Evolutionary conservation across 1,284 basidiomycete species (phyloP).

Genomic region (Vanrija sp.): DNA sequence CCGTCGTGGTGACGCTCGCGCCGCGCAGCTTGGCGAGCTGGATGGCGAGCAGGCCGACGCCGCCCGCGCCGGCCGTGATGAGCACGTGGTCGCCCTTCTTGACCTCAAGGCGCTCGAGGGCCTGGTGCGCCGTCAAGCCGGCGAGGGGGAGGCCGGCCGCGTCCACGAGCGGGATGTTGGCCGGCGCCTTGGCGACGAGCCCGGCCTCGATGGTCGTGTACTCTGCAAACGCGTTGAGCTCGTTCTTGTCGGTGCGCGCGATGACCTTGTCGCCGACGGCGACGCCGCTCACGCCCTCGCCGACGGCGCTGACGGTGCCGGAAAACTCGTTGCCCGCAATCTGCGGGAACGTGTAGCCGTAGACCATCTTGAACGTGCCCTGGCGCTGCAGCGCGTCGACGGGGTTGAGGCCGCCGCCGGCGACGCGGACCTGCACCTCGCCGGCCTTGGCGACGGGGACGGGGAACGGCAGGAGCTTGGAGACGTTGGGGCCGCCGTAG

Average conservation of each 20-base stretch:
- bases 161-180: slow-evolving; percentile 9
- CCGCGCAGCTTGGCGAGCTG: slow-evolving; percentile 52
- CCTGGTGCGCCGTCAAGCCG: slow-evolving; percentile 18
- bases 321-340: slow-evolving; percentile 43
- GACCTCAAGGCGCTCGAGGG: slow-evolving; percentile 16
- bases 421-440: slow-evolving; percentile 14
- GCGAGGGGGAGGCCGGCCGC: slow-evolving; percentile 23
- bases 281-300: slow-evolving; percentile 5
- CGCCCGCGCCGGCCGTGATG: slow-evolving; percentile 52
- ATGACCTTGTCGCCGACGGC: slow-evolving; percentile 52
- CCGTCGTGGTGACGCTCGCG: slow-evolving; percentile 50
- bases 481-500: slow-evolving; percentile 22
- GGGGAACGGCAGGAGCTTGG: slow-evolving; percentile 6
- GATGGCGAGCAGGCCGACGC: slow-evolving; percentile 52
- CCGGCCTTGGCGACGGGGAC: slow-evolving; percentile 3
- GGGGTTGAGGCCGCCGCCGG: slow-evolving; percentile 28
- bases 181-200: slow-evolving; percentile 17
- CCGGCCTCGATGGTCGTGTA: slow-evolving; percentile 33
- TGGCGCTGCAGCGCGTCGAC: slow-evolving; percentile 30
- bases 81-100: slow-evolving; percentile 34
- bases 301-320: slow-evolving; percentile 50
- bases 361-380: slow-evolving; percentile 23
- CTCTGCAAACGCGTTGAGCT: slow-evolving; percentile 46
- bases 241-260: slow-evolving; percentile 48
- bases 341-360: background rate